Base-by-base conservation (phyloP, 768 basidiomycete genomes). In the Leccinum sublutescens region DNA sequence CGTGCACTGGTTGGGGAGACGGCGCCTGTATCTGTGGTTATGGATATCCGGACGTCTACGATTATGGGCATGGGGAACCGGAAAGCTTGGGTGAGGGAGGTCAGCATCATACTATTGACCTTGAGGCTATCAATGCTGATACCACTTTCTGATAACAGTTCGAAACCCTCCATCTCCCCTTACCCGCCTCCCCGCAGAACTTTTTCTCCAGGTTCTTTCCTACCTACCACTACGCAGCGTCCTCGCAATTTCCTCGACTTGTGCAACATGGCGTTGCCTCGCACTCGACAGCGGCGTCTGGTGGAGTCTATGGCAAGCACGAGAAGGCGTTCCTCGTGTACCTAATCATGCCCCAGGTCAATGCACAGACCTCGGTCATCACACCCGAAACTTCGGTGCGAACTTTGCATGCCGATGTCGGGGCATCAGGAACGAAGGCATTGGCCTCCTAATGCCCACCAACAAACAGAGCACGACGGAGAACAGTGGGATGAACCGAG, bases 261-360 rank as follows among this genome's bases (percentile, higher is more conserved):
- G 80, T 58, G 81, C 75, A 61, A 77, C 77, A 43, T 93, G 92
- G 91, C 79, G 81, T 50, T 70, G 68, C 3, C 77, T 93, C 25
- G 85, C 89, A 1, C 78, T 75, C 45, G 94, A 95, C 72, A 87
- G 88, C 60, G 78, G 84, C 21, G 81, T 94, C 55, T 95, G 93
- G 93, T 81, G 86, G 45, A 79, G 79, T 2, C 77, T 93, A 27
- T 95, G 92, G 74, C 74, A 66, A 57, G 63, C 64, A 48, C 67
- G 71, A 59, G 69, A 72, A 62, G 71, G 71, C 62, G 31, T 59
- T 57, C 71, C 71, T 65, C 64, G 64, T 64, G 57, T 72, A 62
- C 57, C 67, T 64, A 55, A 38, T 49, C 69, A 53, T 38, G 0
- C 58, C 55, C 36, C 63, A 43, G 51, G 52, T 19, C 65, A 60